Evolutionary conservation across 1,284 basidiomycete genomes (phyloP).

Genomic region (Ustilago lituana): DNA sequence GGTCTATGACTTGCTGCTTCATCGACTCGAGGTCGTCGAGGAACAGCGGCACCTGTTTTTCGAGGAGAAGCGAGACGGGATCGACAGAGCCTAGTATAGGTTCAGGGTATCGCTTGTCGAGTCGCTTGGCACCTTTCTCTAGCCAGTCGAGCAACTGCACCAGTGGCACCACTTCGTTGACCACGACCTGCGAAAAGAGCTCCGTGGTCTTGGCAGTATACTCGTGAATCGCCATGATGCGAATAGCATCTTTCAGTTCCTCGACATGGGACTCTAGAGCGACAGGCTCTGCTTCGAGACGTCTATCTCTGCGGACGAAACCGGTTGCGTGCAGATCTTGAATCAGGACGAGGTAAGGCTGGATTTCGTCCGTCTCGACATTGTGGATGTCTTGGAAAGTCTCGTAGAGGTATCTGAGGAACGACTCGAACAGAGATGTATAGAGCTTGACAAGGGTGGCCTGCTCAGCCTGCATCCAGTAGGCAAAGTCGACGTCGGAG

Average conservation of each 20-base stretch:
- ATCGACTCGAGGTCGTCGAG: slow-evolving; percentile 75
- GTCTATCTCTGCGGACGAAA: slow-evolving; percentile 56
- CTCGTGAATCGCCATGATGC: slow-evolving; percentile 75
- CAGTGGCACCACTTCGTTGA: slow-evolving; percentile 77
- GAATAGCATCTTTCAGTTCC: slow-evolving; percentile 71
- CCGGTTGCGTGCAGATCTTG: slow-evolving; percentile 65
- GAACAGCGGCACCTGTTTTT: slow-evolving; percentile 78
- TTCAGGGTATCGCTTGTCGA: slow-evolving; percentile 85
- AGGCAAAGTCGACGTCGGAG: slow-evolving; percentile 72
- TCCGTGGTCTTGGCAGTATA: slow-evolving; percentile 74
- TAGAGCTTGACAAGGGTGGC: slow-evolving; percentile 68
- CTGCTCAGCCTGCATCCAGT: slow-evolving; percentile 84
- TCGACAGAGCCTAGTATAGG: slow-evolving; percentile 73
- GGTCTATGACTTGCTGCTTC: slow-evolving; percentile 58
- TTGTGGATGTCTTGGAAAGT: slow-evolving; percentile 74
- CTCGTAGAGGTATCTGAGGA: slow-evolving; percentile 85
- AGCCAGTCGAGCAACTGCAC: slow-evolving; percentile 86
- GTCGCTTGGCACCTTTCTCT: slow-evolving; percentile 81
- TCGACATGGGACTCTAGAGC: slow-evolving; percentile 62
- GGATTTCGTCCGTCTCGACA: slow-evolving; percentile 54
- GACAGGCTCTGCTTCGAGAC: slow-evolving; percentile 37
- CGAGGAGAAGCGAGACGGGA: slow-evolving; percentile 77
- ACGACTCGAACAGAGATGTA: slow-evolving; percentile 78
- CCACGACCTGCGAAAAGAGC: slow-evolving; percentile 73
- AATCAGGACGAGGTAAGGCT: slow-evolving; percentile 50